Evolutionary conservation across 2,329 filamentous ascomycete genomes (phyloP), one percentile per base, ranked within the genome.

Genomic region (Pseudocercospora cruenta): DNA sequence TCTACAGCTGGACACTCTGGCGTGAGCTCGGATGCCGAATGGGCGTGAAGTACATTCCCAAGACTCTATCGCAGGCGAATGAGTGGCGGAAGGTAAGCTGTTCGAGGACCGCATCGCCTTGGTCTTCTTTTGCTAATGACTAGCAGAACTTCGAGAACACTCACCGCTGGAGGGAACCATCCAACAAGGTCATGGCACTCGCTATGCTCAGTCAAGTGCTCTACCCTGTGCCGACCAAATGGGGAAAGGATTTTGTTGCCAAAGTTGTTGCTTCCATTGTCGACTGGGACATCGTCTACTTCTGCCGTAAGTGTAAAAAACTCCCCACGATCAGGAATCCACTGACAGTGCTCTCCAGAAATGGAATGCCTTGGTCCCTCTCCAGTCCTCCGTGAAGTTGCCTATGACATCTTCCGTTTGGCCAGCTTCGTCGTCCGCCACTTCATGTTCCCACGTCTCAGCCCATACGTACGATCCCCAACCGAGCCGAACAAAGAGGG

Each of bases 161-260:
- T 1, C 24, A 28, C 14, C 58, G 58, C 14, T 60, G 58, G 58
- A 33, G 58, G 4, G 58, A 60, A 14, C 36, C 36, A 2, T 33
- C 58, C 1, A 60, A 60, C 39, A 39, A 60, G 43, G 43, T 47
- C 36, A 60, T 60, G 58, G 58, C 58, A 9, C 36, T 60, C 12
- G 58, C 58, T n/a, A 60, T 60, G 58, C 39, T 60, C 19, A 28
- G 43, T 24, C 58, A 60, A 49, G 39, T 60, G n/a, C 58, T 60
- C 9, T 60, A 60, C 14, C 58, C 58, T 21, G 43, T 60, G 12
- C 58, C 58, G 5, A n/a, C 31, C 33, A 28, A 28, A 16, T 24
- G 36, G 36, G 39, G 39, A 45, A 60, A 60, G 26, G 36, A 39
- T 22, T 60, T 60, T 22, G 58, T 60, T 21, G 58, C 58, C 16